A percentile compares a stretch with the other conserved stretches of the same genome.
Evolutionary conservation across 345 rosid genomes (phyloP).

Genomic region (Hypericum perforatum): DNA sequence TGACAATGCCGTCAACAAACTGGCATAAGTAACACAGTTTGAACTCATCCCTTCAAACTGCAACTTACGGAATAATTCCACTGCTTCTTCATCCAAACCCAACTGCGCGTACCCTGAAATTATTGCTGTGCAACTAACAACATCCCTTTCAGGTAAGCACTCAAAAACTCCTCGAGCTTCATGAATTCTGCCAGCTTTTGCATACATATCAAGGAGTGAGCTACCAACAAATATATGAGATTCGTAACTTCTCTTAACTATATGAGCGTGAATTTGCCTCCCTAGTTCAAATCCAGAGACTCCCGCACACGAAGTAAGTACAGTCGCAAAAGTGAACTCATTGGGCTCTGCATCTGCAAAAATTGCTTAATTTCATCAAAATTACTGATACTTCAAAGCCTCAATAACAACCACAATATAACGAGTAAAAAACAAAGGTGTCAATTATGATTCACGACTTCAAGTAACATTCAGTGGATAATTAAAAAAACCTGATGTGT

Average conservation of each 20-base stretch:
- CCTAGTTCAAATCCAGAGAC: slow-evolving; percentile 44
- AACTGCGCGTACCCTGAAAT: slow-evolving; percentile 84
- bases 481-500: too few relatives aligned
- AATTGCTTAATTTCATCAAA: slow-evolving; percentile 8
- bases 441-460: too few relatives aligned
- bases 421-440: too few relatives aligned
- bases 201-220: slow-evolving; percentile 95
- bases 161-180: slow-evolving; percentile 76
- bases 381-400: slow-evolving; percentile 2
- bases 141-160: slow-evolving; percentile 74
- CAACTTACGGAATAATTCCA: slow-evolving; percentile 53
- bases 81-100: slow-evolving; percentile 67
- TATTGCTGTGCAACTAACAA: slow-evolving; percentile 88
- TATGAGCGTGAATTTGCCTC: slow-evolving; percentile 64
- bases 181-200: slow-evolving; percentile 63
- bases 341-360: slow-evolving; percentile 59
- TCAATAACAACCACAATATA: background rate
- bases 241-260: slow-evolving; percentile 45
- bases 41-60: slow-evolving; percentile 64
- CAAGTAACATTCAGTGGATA: too few relatives aligned
- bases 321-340: slow-evolving; percentile 66
- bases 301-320: slow-evolving; percentile 57
- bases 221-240: slow-evolving; percentile 73
- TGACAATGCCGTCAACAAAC: slow-evolving; percentile 62
- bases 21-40: slow-evolving; percentile 78